Evolutionary conservation across 106 monocot genomes (phyloP), one percentile per base, ranked within the genome.

Genomic region (Phalaenopsis equestris): DNA sequence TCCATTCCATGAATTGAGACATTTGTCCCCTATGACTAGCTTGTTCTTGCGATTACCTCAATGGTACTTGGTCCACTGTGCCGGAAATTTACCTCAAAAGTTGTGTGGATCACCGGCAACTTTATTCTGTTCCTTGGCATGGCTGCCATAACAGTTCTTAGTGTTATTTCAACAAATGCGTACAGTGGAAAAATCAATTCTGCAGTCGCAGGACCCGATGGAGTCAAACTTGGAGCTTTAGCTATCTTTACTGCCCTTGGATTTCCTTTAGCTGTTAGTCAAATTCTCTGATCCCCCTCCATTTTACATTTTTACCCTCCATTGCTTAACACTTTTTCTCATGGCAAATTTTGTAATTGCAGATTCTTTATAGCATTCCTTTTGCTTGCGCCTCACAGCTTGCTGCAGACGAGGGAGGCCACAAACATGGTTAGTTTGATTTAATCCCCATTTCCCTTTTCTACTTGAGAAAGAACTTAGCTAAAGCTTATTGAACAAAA

Each of bases 241-340:
- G 12, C 23, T 16, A 78, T 83, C 18, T 83, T 83, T 55, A 48
- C 83, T 12, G 37, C 55, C 6, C 83, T 83, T 55, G 83, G 83
- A 72, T 83, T 83, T 72, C 83, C 83, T 55, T 68, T 83, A 30
- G 83, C 83, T 42, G 83, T 83, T 2, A 68, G 83, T 76, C 24
- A 3, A 0, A 48, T 77, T 77, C 55, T 55, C 77, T 30, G 14
- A 74, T 74, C 41, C 42, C 10, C 43, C 74, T 38, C 43, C 45
- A 41, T 12, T 75, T 45, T 30, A 30, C 21, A 19, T 45, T 14
- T 7, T 55, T 55, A 30, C 36, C 36, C 77, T 24, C 36, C 21
- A 17, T n/a, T 1, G n/a, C 41, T 23, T 43, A 15, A 68, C 70
- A 21, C 6, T 14, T 42, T 24, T 46, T 56, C 67, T 67, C 80